A percentile compares a stretch with the other conserved stretches of the same genome.
phyloP scores from a whole-genome alignment of 2,329 filamentous ascomycete species.

The Clonostachys sp. region DNA sequence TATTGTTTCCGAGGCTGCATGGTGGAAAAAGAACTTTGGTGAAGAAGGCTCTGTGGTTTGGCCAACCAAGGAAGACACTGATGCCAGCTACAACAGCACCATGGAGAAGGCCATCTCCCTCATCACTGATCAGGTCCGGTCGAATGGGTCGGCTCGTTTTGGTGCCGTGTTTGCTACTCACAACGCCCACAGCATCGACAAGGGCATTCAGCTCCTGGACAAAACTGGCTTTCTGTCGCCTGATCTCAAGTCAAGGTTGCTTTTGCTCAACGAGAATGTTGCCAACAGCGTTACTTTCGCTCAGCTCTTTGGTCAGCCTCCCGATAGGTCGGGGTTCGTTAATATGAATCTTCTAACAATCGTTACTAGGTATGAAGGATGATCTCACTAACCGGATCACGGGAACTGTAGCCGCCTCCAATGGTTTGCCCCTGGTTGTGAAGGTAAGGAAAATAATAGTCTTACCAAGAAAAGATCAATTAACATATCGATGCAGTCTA shows the following conservation, averaged over 20 bases:
- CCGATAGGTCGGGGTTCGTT: background rate
- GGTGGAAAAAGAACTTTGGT: background rate
- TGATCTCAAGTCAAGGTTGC: background rate
- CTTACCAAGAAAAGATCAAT: background rate
- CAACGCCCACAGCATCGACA: no score
- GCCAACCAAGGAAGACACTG: background rate
- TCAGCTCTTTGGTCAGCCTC: slow-evolving; percentile 1
- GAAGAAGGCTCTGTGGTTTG: slow-evolving; percentile 5
- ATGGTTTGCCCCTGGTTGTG: slow-evolving; percentile 7
- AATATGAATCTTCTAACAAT: background rate
- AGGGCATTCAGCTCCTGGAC: no score
- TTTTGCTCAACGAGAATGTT: background rate
- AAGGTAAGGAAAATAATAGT: slow-evolving; percentile 4
- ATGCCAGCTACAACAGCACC: background rate
- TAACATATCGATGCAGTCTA: no score
- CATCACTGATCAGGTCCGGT: slow-evolving; percentile 3
- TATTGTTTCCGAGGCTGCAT: no score
- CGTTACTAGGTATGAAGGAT: slow-evolving; percentile 7
- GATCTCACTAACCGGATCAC: slow-evolving; percentile 9
- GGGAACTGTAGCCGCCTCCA: slow-evolving; percentile 4
- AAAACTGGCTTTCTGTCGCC: background rate
- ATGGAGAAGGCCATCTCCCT: background rate
- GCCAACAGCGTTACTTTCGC: slow-evolving; percentile 2
- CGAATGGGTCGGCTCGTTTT: slow-evolving; percentile 5
- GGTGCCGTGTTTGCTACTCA: background rate